These are phyloP conservation scores for Candida sphagnicola DNA, from an alignment of 805 yeast species.

Conservation along the genomic window DNA sequence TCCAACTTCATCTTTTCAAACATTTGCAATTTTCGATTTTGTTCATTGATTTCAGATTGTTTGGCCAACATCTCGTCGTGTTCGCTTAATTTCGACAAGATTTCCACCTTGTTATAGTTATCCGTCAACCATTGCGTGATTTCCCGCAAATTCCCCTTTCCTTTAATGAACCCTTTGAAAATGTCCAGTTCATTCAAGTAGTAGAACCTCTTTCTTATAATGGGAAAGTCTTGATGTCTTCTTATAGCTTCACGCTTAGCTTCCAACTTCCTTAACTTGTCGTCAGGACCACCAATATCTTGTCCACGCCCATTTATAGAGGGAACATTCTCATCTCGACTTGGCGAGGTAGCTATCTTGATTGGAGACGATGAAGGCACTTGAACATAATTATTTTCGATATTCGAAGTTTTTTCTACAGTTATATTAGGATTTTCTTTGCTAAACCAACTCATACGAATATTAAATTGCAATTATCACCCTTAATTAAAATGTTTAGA, in stretches of 20 bases:
- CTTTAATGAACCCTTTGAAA: slow-evolving; percentile 39
- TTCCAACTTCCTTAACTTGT: slow-evolving; percentile 26
- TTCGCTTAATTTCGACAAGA: slow-evolving; percentile 12
- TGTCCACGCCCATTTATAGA: slow-evolving; percentile 5
- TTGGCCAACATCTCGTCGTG: slow-evolving; percentile 12
- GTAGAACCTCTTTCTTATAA: slow-evolving; percentile 31
- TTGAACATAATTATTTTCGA: slow-evolving; percentile 22
- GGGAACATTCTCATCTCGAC: slow-evolving; percentile 6
- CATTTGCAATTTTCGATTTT: slow-evolving; percentile 11
- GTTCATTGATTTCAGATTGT: slow-evolving; percentile 10
- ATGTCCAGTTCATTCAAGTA: slow-evolving; percentile 39
- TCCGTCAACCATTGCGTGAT: slow-evolving; percentile 36
- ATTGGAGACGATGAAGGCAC: slow-evolving; percentile 43
- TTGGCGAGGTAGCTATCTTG: slow-evolving; percentile 23
- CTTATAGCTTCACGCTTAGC: slow-evolving; percentile 32
- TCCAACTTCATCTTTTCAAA: slow-evolving; percentile 11
- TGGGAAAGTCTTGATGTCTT: slow-evolving; percentile 36
- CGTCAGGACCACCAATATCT: slow-evolving; percentile 11
- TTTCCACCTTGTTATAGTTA: slow-evolving; percentile 25
- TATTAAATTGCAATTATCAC: too few relatives aligned
- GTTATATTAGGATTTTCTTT: slow-evolving; percentile 14
- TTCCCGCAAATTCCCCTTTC: slow-evolving; percentile 39
- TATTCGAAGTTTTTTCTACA: slow-evolving; percentile 16
- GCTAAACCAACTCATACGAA: slow-evolving; percentile 21
- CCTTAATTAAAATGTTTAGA: too few relatives aligned